Percentiles rank a stretch among this genome's conserved stretches.
These are phyloP conservation scores for Lactarius sanguifluus DNA, from an alignment of 768 basidiomycete species.

Conservation along the genomic window DNA sequence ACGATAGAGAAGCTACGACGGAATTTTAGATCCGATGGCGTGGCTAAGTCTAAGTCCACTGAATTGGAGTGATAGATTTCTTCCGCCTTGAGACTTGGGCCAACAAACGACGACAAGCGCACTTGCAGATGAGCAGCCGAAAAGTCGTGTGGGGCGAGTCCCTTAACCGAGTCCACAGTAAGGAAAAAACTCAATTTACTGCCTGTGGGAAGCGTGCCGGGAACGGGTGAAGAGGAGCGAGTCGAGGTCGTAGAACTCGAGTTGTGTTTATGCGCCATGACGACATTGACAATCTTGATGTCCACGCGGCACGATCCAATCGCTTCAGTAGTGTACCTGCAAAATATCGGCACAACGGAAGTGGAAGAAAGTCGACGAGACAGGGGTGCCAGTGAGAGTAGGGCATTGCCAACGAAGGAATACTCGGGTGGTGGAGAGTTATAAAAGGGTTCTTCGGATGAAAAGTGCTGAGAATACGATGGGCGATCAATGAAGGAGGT, in stretches of 20 bases:
- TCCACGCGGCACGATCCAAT: slow-evolving; percentile 92
- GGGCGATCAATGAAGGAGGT: slow-evolving; percentile 89
- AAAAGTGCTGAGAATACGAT: slow-evolving; percentile 92
- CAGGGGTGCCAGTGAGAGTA: slow-evolving; percentile 79
- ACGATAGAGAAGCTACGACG: slow-evolving; percentile 79
- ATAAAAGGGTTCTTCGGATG: slow-evolving; percentile 90
- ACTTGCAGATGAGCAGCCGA: slow-evolving; percentile 83
- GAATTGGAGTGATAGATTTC: slow-evolving; percentile 78
- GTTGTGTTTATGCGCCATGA: slow-evolving; percentile 56
- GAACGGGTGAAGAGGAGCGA: slow-evolving; percentile 72
- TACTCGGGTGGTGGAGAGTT: slow-evolving; percentile 84
- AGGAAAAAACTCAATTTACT: slow-evolving; percentile 84
- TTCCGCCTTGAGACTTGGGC: slow-evolving; percentile 64
- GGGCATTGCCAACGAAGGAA: slow-evolving; percentile 88
- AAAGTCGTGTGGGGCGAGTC: slow-evolving; percentile 89
- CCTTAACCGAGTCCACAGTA: slow-evolving; percentile 84
- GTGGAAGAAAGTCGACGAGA: slow-evolving; percentile 72
- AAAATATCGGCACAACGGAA: slow-evolving; percentile 85
- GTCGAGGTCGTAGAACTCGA: slow-evolving; percentile 66
- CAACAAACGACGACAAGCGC: slow-evolving; percentile 83
- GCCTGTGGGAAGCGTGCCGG: slow-evolving; percentile 64
- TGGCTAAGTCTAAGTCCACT: slow-evolving; percentile 68
- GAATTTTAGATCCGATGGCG: slow-evolving; percentile 80
- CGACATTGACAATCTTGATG: slow-evolving; percentile 75
- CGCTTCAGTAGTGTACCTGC: slow-evolving; percentile 91